Evolutionary conservation across 108 stramenopile genomes (phyloP), one percentile per base, ranked within the genome.

Genomic region (Skeletonema costatum): DNA sequence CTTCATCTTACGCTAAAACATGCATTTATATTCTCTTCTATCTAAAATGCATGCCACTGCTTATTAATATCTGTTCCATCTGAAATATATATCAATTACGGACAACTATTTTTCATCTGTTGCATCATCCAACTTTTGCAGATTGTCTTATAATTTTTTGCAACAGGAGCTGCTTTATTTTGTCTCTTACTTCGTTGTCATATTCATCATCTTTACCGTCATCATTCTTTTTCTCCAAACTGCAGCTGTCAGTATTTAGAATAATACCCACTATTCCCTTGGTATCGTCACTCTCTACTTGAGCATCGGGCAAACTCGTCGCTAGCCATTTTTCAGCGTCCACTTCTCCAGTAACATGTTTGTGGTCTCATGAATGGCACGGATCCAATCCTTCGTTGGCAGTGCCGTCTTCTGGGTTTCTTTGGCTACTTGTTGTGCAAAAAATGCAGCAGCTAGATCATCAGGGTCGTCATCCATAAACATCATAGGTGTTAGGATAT

Each of bases 371-470:
- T 63, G 41, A 30, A 81, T 70, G 12, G 48, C 68, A 35, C 46
- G 33, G 14, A 64, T 63, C 80, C 80, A 81, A 69, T 81, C 80
- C 13, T 81, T 68, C 25, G 46, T 70, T 4, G 80, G 80, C 2
- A 81, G 68, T 10, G 31, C 71, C 31, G 73, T 51, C 68, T 68
- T 74, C 46, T 74, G 46, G 30, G 63, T 14, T 58, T 81, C 80
- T 65, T 58, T 74, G 38, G 73, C 80, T 21, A 53, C 62, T 53
- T 81, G 80, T 1, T 68, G 62, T 1, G 73, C 80, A 50, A 81
- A 74, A 68, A 81, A 81, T 64, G 73, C 73, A 25, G 73, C 73
- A 12, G 80, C 80, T 42, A 74, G 17, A 58, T 70, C 77, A 64
- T 78, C 70, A 38, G 69, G 63, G n/a, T 81, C 72, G 38, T 74